These are phyloP conservation scores for Auricularia heimuer DNA, from an alignment of 768 basidiomycete species.

Conservation along the genomic window DNA sequence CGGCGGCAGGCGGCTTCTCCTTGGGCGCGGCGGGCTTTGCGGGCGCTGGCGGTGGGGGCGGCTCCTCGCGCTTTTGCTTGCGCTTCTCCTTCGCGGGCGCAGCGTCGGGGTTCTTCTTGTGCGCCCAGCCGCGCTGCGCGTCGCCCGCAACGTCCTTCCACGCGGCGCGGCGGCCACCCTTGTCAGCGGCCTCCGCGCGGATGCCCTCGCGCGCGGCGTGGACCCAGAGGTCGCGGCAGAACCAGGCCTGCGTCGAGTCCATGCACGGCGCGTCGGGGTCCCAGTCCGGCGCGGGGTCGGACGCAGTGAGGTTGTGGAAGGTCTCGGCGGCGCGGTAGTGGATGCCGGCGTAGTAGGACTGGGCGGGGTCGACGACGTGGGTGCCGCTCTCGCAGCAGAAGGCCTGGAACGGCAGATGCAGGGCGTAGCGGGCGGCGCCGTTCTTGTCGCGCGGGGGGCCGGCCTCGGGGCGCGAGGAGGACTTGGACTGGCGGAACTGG, in stretches of 20 bases:
- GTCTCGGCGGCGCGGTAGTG: slow-evolving; percentile 72
- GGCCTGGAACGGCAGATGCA: slow-evolving; percentile 94
- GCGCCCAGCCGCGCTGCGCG: slow-evolving; percentile 7
- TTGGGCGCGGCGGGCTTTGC: background rate
- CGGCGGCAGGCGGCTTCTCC: background rate
- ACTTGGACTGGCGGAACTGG: slow-evolving; percentile 94
- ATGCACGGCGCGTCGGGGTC: slow-evolving; percentile 79
- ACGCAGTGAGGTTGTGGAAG: slow-evolving; percentile 68
- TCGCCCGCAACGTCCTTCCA: slow-evolving; percentile 21
- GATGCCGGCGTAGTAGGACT: slow-evolving; percentile 91
- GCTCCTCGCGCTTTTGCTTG: background rate
- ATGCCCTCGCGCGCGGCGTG: slow-evolving; percentile 70
- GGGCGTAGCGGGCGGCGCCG: slow-evolving; percentile 74
- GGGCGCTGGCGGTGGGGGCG: background rate
- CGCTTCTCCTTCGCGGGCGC: slow-evolving; percentile 3
- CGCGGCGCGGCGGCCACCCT: slow-evolving; percentile 21
- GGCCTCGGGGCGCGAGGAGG: slow-evolving; percentile 79
- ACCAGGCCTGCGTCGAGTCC: slow-evolving; percentile 96
- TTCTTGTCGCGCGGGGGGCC: slow-evolving; percentile 84
- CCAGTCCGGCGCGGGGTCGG: slow-evolving; percentile 43
- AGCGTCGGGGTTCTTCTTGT: slow-evolving; percentile 12
- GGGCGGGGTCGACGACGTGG: slow-evolving; percentile 90
- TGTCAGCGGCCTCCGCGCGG: slow-evolving; percentile 18
- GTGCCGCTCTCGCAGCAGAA: slow-evolving; percentile 99
- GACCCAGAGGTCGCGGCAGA: slow-evolving; percentile 97